Base-by-base conservation (phyloP, 75 land plant species). In the Cupressus sempervirens region DNA sequence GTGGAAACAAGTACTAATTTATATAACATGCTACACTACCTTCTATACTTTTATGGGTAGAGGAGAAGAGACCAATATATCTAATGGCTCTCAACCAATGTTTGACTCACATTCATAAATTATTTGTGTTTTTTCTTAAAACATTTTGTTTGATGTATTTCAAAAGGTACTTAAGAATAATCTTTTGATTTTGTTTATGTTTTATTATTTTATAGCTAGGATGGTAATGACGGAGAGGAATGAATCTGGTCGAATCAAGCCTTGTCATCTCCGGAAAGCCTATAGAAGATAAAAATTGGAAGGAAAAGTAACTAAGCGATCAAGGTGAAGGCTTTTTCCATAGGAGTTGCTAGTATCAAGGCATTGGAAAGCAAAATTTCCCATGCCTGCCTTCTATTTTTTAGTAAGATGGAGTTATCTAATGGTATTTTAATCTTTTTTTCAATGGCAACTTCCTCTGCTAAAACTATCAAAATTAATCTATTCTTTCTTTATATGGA, bases 201-300 rank as follows among this genome's bases (percentile, higher is more conserved):
- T 7, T 82, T 86, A 23, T 4, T 83, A 58, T 18, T 26, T 77
- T 53, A 83, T 93, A 95, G 99, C 91, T 16, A 90, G 98, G 84
- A 88, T 94, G 18, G 95, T 98, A 32, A 96, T 96, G 99, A 90
- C 91, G 0, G 98, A 98, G 87, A 88, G 98, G 35, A 91, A 91
- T 10, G 98, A 98, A 48, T 85, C 86, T 46, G 99, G 98, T 4
- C 99, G 98, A 18, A 94, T 95, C 73, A 90, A 97, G 82, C 99
- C 99, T 13, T 93, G 95, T 86, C 98, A 96, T 86, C 89, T 98
- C 30, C 87, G 96, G 77, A 95, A 98, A 88, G 95, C 99, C 9
- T 96, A 93, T 87, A 90, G 98, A 76, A 89, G 99, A 46, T 84
- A 96, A 52, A 98, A 98, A 88, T 90, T 93, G 53, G 99, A 98